Evolutionary conservation across 495 filamentous ascomycete genomes (phyloP), one percentile per base, ranked within the genome.

Genomic region (Astrocystis sublimbata): DNA sequence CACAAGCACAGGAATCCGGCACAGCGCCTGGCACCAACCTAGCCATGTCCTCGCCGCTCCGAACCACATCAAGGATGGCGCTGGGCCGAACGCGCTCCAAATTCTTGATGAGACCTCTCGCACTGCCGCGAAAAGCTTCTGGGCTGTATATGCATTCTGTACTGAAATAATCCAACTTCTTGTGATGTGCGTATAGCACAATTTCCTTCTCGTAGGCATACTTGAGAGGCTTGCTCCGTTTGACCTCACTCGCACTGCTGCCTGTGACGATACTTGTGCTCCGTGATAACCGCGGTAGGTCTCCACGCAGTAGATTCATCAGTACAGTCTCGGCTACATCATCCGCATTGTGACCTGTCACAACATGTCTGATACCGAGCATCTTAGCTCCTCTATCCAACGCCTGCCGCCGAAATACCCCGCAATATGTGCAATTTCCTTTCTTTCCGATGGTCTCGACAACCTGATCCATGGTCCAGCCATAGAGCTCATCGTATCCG

Each of bases 181-280:
- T 93, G 76, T 98, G 92, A 65, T 97, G 90, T 17, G 94, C 94
- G 72, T 98, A 98, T 12, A 98, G 81, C 8, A 98, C 94, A 60
- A 98, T 98, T 68, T 98, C 94, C 78, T 98, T 98, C 73, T 98
- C 96, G 69, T 97, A 98, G 0, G 93, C 92, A 71, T 97, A 98
- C 76, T 98, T 98, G 30, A 98, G 79, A 38, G 94, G 94, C 76
- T 98, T 98, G 71, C 90, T 93, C 60, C 94, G 82, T 78, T 94
- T 92, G 62, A 96, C 92, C 49, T 91, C 89, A 42, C 86, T 89
- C 21, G 83, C 82, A 47, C 80, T 75, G 65, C 88, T 88, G 52
- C 85, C 88, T 7, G 94, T 98, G 5, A 97, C 82, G 64, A 98
- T 97, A 60, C 86, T 93, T n/a, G 94, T 97, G 58, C 90, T 92